A percentile compares a stretch with the other conserved stretches of the same genome.
Conservation (phyloP, 441 rosid genomes). For the Mallotus japonicus region DNA sequence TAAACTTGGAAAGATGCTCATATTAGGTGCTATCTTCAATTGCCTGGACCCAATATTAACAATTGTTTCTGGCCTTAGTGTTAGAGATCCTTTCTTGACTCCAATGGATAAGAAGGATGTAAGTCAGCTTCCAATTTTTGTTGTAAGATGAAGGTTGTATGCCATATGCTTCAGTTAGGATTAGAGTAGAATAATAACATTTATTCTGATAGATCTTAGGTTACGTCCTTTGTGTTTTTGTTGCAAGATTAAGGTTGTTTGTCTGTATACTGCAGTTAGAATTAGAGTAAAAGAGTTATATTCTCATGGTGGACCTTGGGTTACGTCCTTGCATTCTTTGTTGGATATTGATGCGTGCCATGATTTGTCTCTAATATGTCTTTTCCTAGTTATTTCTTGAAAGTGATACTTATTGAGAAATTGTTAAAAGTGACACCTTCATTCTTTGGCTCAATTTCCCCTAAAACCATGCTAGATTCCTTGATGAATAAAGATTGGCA, state of each 20-base stretch:
- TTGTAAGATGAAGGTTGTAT: conserved; percentile 12
- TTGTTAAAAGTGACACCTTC: not conserved
- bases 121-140: conserved; percentile 40
- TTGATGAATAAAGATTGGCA: too few species aligned
- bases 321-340: not conserved
- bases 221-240: too few species aligned
- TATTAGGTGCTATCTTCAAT: conserved; percentile 79
- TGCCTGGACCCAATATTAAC: conserved; percentile 87
- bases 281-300: not conserved
- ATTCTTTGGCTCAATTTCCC: too few species aligned
- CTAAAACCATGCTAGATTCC: too few species aligned
- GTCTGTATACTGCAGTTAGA: not conserved
- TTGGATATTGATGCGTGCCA: not conserved
- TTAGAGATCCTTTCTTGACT: conserved; percentile 88
- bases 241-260: conserved; percentile 6
- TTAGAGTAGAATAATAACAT: not conserved
- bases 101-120: conserved; percentile 92
- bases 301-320: not conserved
- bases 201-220: not conserved
- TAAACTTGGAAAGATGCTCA: conserved; percentile 93
- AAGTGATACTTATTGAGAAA: conserved; percentile 1
- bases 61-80: conserved; percentile 81
- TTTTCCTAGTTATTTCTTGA: not conserved
- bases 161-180: not conserved
- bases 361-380: not conserved